Evolutionary conservation across 2,329 filamentous ascomycete species (phyloP).

Genomic region (Aspergillus ibericus): DNA sequence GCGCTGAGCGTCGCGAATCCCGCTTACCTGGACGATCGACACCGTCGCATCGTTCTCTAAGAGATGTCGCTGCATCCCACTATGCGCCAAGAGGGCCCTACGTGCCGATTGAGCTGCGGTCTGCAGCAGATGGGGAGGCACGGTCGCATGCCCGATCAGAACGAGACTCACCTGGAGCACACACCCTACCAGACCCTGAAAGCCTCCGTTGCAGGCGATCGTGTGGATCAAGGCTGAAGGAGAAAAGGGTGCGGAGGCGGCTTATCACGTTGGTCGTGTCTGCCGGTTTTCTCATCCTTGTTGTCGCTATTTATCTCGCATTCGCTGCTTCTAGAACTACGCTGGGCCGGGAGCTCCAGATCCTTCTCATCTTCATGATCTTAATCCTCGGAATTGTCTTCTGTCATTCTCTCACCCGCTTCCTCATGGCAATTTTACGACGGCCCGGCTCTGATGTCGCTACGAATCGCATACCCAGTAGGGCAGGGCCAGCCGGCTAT

Average conservation of each 20-base stretch:
- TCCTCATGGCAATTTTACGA: conserved; percentile 65
- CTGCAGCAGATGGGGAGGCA: neutral
- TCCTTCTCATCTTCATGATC: conserved; percentile 76
- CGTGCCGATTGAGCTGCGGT: conserved; percentile 3
- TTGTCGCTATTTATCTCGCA: conserved; percentile 68
- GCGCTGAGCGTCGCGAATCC: conserved; percentile 6
- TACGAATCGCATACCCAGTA: conserved; percentile 45
- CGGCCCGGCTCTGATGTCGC: conserved; percentile 32
- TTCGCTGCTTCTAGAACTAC: conserved; percentile 67
- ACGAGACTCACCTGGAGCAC: conserved; percentile 9
- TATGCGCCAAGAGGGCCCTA: conserved; percentile 8
- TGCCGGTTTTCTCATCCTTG: conserved; percentile 59
- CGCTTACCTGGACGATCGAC: conserved; percentile 2
- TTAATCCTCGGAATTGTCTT: conserved; percentile 75
- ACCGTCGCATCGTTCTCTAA: neutral
- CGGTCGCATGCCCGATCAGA: neutral
- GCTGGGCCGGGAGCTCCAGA: conserved; percentile 69
- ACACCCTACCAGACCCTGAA: conserved; percentile 7
- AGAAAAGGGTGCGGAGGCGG: conserved; percentile 55
- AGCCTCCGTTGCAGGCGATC: conserved; percentile 13
- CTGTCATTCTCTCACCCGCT: conserved; percentile 72
- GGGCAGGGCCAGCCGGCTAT: conserved; percentile 62
- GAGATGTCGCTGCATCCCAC: neutral
- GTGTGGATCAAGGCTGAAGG: conserved; percentile 51
- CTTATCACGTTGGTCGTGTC: conserved; percentile 65